Percentiles rank a stretch among this genome's conserved stretches.
phyloP scores from a whole-genome alignment of 2,329 filamentous ascomycete genomes.

The Calycina marina region DNA sequence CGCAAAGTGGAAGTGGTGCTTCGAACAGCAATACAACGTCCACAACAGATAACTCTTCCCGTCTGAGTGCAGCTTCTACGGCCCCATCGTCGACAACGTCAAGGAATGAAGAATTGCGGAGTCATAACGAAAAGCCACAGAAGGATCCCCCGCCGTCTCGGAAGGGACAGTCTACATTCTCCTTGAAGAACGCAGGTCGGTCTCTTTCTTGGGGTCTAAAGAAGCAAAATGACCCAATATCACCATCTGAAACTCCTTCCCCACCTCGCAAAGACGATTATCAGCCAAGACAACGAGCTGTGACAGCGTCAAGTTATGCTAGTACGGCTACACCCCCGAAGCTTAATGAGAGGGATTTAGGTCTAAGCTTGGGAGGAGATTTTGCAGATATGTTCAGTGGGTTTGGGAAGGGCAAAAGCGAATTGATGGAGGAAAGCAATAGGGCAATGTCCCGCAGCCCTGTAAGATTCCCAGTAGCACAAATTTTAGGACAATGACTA shows the following conservation, averaged over 20 bases:
- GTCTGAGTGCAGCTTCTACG: conserved; percentile 23
- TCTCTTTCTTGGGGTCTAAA: conserved; percentile 22
- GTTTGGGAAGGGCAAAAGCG: conserved; percentile 19
- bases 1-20: conserved; percentile 22
- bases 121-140: conserved; percentile 18
- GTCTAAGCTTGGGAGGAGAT: conserved; percentile 21
- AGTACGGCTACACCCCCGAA: conserved; percentile 22
- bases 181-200: conserved; percentile 20
- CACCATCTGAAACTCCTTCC: conserved; percentile 9
- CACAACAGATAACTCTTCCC: conserved; percentile 23
- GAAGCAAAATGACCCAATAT: conserved; percentile 16
- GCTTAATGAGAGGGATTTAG: conserved; percentile 18
- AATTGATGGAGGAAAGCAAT: conserved; percentile 14
- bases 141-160: conserved; percentile 21
- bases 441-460: conserved; percentile 16
- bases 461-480: conserved; percentile 11
- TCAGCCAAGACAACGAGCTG: conserved; percentile 15
- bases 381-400: conserved; percentile 23
- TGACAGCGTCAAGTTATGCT: conserved; percentile 22
- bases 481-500: no score
- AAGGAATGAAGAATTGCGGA: conserved; percentile 18
- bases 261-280: conserved; percentile 12
- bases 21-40: conserved; percentile 23
- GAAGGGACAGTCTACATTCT: conserved; percentile 18
- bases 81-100: conserved; percentile 22